Evolutionary conservation across 2,329 filamentous ascomycete genomes (phyloP).

Genomic region (Arthrocladium fulminans): DNA sequence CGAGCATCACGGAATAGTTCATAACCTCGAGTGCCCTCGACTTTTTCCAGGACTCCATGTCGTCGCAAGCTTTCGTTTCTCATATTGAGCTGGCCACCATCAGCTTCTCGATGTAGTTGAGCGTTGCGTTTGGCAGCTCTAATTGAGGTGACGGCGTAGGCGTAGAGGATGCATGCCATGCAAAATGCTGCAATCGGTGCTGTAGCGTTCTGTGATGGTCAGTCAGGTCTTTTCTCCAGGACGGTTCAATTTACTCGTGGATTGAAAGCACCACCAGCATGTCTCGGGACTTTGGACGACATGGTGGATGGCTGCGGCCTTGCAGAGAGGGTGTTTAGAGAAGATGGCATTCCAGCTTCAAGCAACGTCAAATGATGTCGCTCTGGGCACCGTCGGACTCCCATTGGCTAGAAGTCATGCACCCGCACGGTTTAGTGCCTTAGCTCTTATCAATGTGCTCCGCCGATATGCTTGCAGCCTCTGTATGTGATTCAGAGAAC

Average conservation of each 20-base stretch:
- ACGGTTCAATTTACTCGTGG: conserved; percentile 2
- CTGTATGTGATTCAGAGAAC: no score
- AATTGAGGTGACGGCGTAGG: conserved; percentile 57
- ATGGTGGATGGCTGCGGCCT: no score
- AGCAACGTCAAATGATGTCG: no score
- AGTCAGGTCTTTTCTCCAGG: background rate
- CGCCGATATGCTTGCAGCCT: no score
- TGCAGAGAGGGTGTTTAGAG: background rate
- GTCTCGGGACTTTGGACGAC: conserved; percentile 1
- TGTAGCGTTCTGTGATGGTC: conserved; percentile 30
- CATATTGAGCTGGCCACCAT: conserved; percentile 24
- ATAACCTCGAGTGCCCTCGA: conserved; percentile 19
- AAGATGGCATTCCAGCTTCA: no score
- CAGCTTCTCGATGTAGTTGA: conserved; percentile 40
- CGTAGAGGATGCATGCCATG: conserved; percentile 52
- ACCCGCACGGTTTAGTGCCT: no score
- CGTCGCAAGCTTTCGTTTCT: conserved; percentile 21
- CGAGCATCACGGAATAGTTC: conserved; percentile 19
- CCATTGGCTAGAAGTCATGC: no score
- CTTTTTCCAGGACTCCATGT: conserved; percentile 20
- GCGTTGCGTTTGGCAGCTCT: conserved; percentile 58
- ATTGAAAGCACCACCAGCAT: conserved; percentile 8
- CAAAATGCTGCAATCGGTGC: conserved; percentile 55
- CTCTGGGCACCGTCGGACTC: no score
- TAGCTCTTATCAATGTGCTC: no score